A percentile compares a stretch with the other conserved stretches of the same genome.
These are phyloP conservation scores for Pseudopithomyces chartarum DNA, from an alignment of 2,329 filamentous ascomycete species.

Conservation along the genomic window DNA sequence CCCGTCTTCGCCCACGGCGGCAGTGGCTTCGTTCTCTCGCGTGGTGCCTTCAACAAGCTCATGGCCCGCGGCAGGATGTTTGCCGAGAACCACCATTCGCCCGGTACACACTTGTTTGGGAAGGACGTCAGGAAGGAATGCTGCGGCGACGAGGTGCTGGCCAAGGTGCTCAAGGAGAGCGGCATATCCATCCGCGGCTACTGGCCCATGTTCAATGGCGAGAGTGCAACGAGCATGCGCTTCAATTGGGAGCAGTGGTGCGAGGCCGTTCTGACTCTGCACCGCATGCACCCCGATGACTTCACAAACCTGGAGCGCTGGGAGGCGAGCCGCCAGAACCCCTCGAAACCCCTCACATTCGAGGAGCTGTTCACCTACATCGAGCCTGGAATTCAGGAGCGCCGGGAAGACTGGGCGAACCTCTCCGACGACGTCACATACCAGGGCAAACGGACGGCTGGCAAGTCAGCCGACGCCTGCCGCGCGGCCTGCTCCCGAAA, in stretches of 20 bases:
- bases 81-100: constrained; percentile 35
- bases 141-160: constrained; percentile 47
- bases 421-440: constrained; percentile 35
- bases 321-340: constrained; percentile 29
- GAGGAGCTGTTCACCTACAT: constrained; percentile 40
- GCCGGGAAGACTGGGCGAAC: constrained; percentile 40
- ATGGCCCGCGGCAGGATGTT: constrained; percentile 45
- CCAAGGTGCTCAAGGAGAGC: constrained; percentile 43
- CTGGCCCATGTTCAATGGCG: constrained; percentile 54
- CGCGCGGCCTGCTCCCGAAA: constrained; percentile 34
- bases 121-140: constrained; percentile 39
- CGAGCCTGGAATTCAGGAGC: constrained; percentile 30
- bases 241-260: constrained; percentile 51
- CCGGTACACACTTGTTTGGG: constrained; percentile 44
- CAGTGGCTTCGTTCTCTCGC: constrained; percentile 50
- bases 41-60: constrained; percentile 55
- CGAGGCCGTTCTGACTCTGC: constrained; percentile 47
- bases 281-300: constrained; percentile 39
- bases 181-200: constrained; percentile 43
- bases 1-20: constrained; percentile 50
- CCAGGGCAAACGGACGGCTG: constrained; percentile 20
- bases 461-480: constrained; percentile 36
- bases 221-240: constrained; percentile 44
- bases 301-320: constrained; percentile 32
- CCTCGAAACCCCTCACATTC: constrained; percentile 35